Evolutionary conservation across 176 grass and related monocot species (phyloP).

Genomic region (Dendrocalamus sinicus): DNA sequence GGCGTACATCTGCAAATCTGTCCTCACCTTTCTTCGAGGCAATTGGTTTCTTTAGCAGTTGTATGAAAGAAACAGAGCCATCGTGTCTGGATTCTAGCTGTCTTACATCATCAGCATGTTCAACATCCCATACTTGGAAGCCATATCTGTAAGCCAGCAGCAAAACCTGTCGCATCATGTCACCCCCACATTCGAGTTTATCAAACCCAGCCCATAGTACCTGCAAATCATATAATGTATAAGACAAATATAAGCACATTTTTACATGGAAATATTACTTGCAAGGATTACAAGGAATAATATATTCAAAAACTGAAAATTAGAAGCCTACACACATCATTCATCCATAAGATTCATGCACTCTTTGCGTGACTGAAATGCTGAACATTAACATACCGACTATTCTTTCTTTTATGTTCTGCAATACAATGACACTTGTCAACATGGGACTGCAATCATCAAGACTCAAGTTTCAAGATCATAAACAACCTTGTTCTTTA

Average conservation of each 20-base stretch:
- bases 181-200: conserved; percentile 71
- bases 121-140: conserved; percentile 99
- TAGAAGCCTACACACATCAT: neutral
- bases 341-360: neutral
- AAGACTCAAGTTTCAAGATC: conserved; percentile 1
- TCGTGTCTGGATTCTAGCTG: conserved; percentile 86
- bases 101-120: conserved; percentile 83
- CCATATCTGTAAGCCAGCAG: conserved; percentile 83
- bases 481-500: neutral
- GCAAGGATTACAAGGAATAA: conserved; percentile 20
- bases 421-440: neutral
- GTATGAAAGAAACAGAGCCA: conserved; percentile 77
- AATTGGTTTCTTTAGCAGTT: conserved; percentile 84
- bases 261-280: conserved; percentile 11
- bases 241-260: neutral
- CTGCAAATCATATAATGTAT: conserved; percentile 49
- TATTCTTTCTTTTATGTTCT: neutral
- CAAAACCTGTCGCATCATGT: conserved; percentile 60
- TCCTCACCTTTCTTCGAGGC: conserved; percentile 53
- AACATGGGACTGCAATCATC: neutral
- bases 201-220: conserved; percentile 96
- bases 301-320: conserved; percentile 8
- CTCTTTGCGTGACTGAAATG: conserved; percentile 13
- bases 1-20: conserved; percentile 71
- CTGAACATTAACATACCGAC: neutral